Conservation (phyloP, 805 yeast species). For the Kodamaea kaohsiungensis region DNA sequence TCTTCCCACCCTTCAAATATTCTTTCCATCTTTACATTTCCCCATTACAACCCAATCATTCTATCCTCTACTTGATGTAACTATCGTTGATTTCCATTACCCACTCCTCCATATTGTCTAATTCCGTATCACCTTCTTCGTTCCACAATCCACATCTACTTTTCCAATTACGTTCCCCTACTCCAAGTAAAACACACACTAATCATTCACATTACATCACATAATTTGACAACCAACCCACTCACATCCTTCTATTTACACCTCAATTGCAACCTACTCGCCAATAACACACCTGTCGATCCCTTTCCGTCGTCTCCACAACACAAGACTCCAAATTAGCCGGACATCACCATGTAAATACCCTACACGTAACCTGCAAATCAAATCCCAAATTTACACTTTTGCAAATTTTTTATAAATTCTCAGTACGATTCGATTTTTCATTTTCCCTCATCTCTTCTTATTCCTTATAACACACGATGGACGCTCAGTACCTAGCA, state of each 20-base stretch:
- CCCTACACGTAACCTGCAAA: not conserved
- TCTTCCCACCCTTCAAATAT: not conserved
- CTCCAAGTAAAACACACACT: no score
- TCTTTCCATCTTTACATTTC: not conserved
- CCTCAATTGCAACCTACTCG: not conserved
- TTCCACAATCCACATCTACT: no score
- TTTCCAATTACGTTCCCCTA: no score
- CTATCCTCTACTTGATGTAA: no score
- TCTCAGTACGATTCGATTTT: slow-evolving; percentile 1
- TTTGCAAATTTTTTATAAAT: not conserved
- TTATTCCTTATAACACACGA: slow-evolving; percentile 20
- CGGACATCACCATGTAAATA: slow-evolving; percentile 1
- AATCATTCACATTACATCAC: no score
- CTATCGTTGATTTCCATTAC: no score
- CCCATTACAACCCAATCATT: not conserved
- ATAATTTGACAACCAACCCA: not conserved
- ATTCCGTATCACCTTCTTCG: no score
- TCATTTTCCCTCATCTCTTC: slow-evolving; percentile 3
- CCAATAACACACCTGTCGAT: not conserved
- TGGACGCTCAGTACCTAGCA: slow-evolving; percentile 72
- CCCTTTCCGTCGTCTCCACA: slow-evolving; percentile 4
- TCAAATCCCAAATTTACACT: not conserved
- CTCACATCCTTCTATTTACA: not conserved
- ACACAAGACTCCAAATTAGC: slow-evolving; percentile 1
- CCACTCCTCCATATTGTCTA: no score